Conservation (phyloP, 495 filamentous ascomycete species). For the Lophium mytilinum region DNA sequence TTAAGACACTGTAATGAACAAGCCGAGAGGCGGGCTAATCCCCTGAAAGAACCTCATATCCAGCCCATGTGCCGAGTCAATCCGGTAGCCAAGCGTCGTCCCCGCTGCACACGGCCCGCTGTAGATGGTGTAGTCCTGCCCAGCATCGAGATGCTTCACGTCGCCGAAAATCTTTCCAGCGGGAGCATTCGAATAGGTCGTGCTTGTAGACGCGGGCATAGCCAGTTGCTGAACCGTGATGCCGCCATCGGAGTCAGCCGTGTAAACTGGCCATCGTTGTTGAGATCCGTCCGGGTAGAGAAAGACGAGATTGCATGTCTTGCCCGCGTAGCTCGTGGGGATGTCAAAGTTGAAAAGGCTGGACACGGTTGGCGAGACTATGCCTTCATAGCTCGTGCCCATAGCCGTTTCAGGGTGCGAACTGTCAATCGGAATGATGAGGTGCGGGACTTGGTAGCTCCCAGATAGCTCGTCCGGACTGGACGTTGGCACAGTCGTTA, state of each 20-base stretch:
- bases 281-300: conserved; percentile 45
- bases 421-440: conserved; percentile 58
- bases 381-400: conserved; percentile 41
- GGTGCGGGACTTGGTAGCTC: conserved; percentile 52
- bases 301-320: conserved; percentile 60
- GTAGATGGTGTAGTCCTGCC: not conserved
- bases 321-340: conserved; percentile 42
- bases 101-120: not conserved
- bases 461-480: conserved; percentile 45
- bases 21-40: not conserved
- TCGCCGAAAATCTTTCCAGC: not conserved
- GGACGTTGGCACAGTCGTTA: not conserved
- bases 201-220: not conserved
- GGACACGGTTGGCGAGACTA: conserved; percentile 43
- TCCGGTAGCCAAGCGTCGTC: not conserved
- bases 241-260: not conserved
- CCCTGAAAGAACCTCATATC: not conserved
- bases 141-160: not conserved
- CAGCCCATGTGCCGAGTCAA: not conserved
- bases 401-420: conserved; percentile 42
- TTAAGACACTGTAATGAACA: not conserved
- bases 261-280: conserved; percentile 8
- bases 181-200: not conserved
- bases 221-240: not conserved
- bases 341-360: conserved; percentile 66